phyloP scores from a whole-genome alignment of 345 rosid species.

The Noccaea caerulescens region DNA sequence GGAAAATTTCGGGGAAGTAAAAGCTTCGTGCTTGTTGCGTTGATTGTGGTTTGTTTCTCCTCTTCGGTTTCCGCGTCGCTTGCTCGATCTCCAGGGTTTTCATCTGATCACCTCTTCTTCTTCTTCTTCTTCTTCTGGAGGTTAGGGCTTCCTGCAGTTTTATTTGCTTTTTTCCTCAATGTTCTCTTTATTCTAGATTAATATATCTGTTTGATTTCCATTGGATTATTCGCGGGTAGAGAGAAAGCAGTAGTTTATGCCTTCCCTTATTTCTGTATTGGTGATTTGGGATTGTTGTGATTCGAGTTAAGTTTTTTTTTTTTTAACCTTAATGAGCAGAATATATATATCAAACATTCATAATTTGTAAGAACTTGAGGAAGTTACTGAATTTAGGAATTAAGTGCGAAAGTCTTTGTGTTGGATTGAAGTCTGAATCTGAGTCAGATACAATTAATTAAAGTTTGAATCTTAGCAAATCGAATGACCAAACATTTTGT shows the following conservation, averaged over 20 bases:
- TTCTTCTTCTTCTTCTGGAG: constrained; percentile 29
- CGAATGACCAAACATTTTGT: not conserved
- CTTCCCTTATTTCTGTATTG: not conserved
- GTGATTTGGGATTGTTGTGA: constrained; percentile 39
- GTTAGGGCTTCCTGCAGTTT: constrained; percentile 31
- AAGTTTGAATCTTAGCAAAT: not conserved
- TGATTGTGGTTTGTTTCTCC: constrained; percentile 16
- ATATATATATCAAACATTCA: not conserved
- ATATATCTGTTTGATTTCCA: not conserved
- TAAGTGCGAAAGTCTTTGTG: not conserved
- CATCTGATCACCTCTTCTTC: constrained; percentile 31
- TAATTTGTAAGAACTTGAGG: not conserved
- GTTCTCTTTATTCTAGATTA: not conserved
- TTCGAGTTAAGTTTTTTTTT: not conserved
- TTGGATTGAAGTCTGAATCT: constrained; percentile 11
- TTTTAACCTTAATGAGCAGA: not conserved
- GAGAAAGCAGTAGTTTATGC: not conserved
- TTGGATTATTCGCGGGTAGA: not conserved
- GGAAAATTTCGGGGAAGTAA: constrained; percentile 25
- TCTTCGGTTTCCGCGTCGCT: constrained; percentile 1
- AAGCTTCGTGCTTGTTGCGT: constrained; percentile 33
- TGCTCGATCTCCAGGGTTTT: constrained; percentile 16
- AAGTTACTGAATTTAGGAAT: constrained; percentile 12
- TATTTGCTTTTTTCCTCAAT: not conserved
- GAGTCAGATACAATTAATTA: not conserved